phyloP scores from a whole-genome alignment of 352 stramenopile species.

The Phytopythium kandeliae region DNA sequence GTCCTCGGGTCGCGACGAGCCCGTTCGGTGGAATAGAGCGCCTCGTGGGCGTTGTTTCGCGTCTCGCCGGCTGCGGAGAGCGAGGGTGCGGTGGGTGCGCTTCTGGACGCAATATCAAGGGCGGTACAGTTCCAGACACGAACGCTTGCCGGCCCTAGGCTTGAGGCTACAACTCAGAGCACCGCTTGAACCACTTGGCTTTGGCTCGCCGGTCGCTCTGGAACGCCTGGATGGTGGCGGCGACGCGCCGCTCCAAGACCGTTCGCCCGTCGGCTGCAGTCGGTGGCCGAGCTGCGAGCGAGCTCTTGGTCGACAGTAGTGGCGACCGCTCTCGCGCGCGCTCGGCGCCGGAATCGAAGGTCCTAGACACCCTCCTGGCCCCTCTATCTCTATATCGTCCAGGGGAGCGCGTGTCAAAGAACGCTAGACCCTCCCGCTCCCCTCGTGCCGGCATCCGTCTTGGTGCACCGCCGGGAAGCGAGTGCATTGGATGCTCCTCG shows the following conservation, averaged over 20 bases:
- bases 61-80: too few relatives aligned
- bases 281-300: background rate
- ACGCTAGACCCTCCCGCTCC: background rate
- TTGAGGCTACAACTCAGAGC: too few relatives aligned
- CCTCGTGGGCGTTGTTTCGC: too few relatives aligned
- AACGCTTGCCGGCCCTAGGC: too few relatives aligned
- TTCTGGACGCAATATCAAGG: too few relatives aligned
- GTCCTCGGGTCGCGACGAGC: too few relatives aligned
- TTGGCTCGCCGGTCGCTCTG: slow-evolving; percentile 7
- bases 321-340: background rate
- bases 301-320: background rate
- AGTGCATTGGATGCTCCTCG: background rate
- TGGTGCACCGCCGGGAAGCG: too few relatives aligned
- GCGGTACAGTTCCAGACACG: too few relatives aligned
- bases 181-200: slow-evolving; percentile 7
- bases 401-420: background rate
- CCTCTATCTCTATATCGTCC: background rate
- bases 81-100: too few relatives aligned
- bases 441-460: too few relatives aligned
- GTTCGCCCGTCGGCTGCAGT: background rate
- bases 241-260: background rate
- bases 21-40: too few relatives aligned
- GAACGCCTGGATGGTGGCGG: slow-evolving; percentile 2
- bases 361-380: background rate
- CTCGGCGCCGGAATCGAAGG: background rate